A percentile compares a stretch with the other conserved stretches of the same genome.
Evolutionary conservation across 2,329 filamentous ascomycete species (phyloP).

Genomic region (Graphiopsis chlorocephala): DNA sequence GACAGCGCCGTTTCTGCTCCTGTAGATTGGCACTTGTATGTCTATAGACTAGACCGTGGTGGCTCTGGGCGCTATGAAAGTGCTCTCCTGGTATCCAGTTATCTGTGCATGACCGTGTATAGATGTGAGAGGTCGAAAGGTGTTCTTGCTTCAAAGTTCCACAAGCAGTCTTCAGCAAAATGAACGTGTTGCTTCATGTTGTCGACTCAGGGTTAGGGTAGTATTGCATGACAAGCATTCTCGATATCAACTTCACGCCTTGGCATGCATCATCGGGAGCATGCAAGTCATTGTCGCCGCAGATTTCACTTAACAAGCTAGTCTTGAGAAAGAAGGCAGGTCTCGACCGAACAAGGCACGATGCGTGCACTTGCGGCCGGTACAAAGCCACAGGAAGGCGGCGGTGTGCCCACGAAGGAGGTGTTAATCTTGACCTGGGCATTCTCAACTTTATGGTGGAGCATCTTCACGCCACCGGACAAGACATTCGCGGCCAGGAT

Average conservation of each 20-base stretch:
- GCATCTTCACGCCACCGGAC: slow-evolving; percentile 31
- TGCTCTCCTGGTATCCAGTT: background rate
- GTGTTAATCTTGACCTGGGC: slow-evolving; percentile 23
- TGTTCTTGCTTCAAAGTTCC: too few relatives aligned
- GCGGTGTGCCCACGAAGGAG: slow-evolving; percentile 7
- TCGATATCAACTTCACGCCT: background rate
- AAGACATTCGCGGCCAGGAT: slow-evolving; percentile 30
- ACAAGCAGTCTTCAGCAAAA: background rate
- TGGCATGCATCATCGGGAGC: background rate
- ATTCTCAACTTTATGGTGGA: slow-evolving; percentile 29
- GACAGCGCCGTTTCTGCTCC: background rate
- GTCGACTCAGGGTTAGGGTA: background rate
- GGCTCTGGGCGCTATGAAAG: background rate
- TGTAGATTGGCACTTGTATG: background rate
- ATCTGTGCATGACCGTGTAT: background rate
- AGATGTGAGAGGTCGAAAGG: background rate
- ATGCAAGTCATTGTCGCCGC: background rate
- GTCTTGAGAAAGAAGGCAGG: background rate
- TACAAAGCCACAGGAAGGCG: background rate
- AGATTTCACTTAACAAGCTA: background rate
- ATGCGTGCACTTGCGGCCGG: slow-evolving; percentile 8
- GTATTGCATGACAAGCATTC: background rate
- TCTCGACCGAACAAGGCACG: background rate
- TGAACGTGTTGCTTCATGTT: background rate
- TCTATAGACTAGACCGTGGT: too few relatives aligned